A percentile compares a stretch with the other conserved stretches of the same genome.
phyloP scores from a whole-genome alignment of 306 rosid species.

The Prunus mume region DNA sequence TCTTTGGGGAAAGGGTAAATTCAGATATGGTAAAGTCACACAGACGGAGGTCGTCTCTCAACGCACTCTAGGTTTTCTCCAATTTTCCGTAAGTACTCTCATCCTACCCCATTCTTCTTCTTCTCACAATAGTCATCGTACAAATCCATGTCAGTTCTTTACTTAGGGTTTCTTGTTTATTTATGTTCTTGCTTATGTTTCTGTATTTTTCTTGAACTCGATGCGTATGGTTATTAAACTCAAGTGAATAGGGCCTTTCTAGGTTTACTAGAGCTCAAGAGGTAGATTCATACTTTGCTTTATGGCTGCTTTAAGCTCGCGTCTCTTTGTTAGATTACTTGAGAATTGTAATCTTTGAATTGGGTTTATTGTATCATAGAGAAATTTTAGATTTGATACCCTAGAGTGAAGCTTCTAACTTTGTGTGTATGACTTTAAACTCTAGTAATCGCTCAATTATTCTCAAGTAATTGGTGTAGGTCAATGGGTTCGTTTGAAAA shows the following conservation, averaged over 20 bases:
- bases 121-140: neutral
- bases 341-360: conserved; percentile 2
- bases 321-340: too few species aligned
- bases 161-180: neutral
- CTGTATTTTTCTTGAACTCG: neutral
- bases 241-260: neutral
- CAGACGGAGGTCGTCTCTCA: neutral
- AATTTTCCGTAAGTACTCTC: neutral
- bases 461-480: neutral
- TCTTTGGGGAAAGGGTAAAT: neutral
- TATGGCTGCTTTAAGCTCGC: neutral
- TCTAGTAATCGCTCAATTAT: neutral
- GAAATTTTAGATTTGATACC: conserved; percentile 2
- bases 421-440: neutral
- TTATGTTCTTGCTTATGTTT: neutral
- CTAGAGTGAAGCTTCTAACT: neutral
- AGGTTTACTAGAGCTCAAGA: neutral
- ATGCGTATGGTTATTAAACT: neutral
- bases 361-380: neutral
- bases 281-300: neutral
- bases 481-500: neutral
- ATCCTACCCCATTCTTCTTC: neutral
- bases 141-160: neutral
- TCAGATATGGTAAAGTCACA: neutral
- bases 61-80: conserved; percentile 11